phyloP scores from a whole-genome alignment of 225 moss, liverwort and hornwort species.

The Rhytidiadelphus loreus region DNA sequence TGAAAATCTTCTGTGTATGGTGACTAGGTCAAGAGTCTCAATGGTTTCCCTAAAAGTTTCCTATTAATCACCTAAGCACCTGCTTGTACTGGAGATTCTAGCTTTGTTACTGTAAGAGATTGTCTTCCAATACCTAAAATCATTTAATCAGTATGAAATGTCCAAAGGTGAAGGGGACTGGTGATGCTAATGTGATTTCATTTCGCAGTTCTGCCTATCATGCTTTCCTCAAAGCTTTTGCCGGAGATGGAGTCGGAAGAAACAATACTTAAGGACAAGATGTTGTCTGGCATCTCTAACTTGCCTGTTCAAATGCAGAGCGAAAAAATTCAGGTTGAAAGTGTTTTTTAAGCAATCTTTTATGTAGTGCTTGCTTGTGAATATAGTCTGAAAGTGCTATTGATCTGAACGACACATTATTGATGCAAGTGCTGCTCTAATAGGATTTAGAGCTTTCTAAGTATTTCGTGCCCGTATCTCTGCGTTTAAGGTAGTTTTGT shows the following conservation, averaged over 20 bases:
- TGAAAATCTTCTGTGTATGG: neutral
- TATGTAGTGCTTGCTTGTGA: neutral
- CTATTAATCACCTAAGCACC: neutral
- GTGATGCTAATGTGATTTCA: conserved; percentile 6
- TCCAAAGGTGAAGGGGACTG: neutral
- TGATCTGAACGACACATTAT: neutral
- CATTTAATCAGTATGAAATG: neutral
- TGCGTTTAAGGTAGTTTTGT: neutral
- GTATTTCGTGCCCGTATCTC: neutral
- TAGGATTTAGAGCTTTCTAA: neutral
- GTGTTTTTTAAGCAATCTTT: neutral
- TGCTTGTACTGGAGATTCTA: neutral
- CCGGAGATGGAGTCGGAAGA: conserved; percentile 97
- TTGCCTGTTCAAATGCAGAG: conserved; percentile 61
- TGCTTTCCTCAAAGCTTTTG: conserved; percentile 93
- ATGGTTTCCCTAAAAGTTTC: neutral
- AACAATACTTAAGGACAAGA: conserved; percentile 66
- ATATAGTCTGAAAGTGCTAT: neutral
- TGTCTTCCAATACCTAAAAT: neutral
- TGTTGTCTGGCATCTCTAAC: conserved; percentile 51
- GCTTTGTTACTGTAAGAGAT: neutral
- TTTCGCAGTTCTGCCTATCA: conserved; percentile 79
- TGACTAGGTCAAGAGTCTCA: neutral
- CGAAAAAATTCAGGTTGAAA: conserved; percentile 69
- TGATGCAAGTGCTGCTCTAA: neutral